Conservation (phyloP, 768 basidiomycete species). For the Macrolepiota dolichaula region DNA sequence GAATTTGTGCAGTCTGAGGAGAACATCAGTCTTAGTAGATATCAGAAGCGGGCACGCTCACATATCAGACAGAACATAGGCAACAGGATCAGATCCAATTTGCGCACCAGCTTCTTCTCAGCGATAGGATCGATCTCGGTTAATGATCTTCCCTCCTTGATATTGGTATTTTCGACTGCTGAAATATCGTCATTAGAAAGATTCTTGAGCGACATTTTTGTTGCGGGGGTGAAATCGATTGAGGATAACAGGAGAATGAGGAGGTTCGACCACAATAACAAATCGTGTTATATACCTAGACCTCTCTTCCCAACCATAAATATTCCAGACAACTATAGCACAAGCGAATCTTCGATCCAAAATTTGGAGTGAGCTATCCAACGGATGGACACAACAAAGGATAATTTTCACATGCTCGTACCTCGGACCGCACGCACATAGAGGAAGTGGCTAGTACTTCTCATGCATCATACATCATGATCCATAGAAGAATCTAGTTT, state of each 20-base stretch:
- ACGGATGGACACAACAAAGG: not conserved
- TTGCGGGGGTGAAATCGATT: not conserved
- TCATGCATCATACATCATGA: not conserved
- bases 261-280: not conserved
- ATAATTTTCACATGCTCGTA: not conserved
- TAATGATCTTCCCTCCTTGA: not conserved
- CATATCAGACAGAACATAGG: constrained; percentile 38
- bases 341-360: not conserved
- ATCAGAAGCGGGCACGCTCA: constrained; percentile 17
- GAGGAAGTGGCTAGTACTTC: not conserved
- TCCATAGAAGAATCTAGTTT: not conserved
- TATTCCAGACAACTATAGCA: not conserved
- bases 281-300: not conserved
- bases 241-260: not conserved
- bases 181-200: not conserved
- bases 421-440: not conserved
- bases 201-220: not conserved
- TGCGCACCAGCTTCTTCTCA: constrained; percentile 30
- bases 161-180: constrained; percentile 1
- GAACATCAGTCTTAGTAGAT: not conserved
- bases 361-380: not conserved
- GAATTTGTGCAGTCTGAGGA: constrained; percentile 33
- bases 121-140: constrained; percentile 28
- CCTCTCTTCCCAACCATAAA: not conserved
- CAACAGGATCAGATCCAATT: constrained; percentile 30